Percentiles rank a stretch among this genome's conserved stretches.
Conservation (phyloP, 139 green algal species). For the Chlorokybus atmophyticus region DNA sequence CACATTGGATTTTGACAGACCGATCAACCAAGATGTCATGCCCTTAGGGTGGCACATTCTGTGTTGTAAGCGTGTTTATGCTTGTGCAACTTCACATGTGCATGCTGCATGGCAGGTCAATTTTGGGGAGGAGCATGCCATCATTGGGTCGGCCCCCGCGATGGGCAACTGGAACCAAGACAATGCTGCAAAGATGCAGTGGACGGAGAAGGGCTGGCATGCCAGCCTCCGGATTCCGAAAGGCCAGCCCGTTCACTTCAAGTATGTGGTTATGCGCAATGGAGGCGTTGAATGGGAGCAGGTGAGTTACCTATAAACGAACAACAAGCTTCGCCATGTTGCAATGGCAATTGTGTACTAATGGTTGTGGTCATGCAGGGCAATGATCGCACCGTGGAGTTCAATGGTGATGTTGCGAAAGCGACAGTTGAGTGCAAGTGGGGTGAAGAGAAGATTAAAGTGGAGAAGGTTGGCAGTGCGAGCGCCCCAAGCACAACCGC, state of each 20-base stretch:
- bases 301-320: not conserved
- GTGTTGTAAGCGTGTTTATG: too few species aligned
- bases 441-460: not conserved
- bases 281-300: not conserved
- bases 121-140: not conserved
- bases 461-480: not conserved
- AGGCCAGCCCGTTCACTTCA: not conserved
- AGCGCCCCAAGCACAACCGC: too few species aligned
- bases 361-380: too few species aligned
- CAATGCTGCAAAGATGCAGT: not conserved
- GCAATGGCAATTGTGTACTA: too few species aligned
- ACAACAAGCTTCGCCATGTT: not conserved
- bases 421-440: not conserved
- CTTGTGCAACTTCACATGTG: too few species aligned
- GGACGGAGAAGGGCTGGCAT: not conserved
- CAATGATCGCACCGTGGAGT: too few species aligned
- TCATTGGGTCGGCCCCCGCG: not conserved
- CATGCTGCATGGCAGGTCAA: too few species aligned
- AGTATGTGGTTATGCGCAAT: not conserved
- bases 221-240: not conserved
- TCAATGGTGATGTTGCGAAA: not conserved
- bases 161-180: not conserved
- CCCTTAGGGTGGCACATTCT: too few species aligned
- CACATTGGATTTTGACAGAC: too few species aligned
- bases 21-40: too few species aligned